These are phyloP conservation scores for Polyplosphaeria fusca DNA, from an alignment of 495 filamentous ascomycete genomes.

Conservation along the genomic window DNA sequence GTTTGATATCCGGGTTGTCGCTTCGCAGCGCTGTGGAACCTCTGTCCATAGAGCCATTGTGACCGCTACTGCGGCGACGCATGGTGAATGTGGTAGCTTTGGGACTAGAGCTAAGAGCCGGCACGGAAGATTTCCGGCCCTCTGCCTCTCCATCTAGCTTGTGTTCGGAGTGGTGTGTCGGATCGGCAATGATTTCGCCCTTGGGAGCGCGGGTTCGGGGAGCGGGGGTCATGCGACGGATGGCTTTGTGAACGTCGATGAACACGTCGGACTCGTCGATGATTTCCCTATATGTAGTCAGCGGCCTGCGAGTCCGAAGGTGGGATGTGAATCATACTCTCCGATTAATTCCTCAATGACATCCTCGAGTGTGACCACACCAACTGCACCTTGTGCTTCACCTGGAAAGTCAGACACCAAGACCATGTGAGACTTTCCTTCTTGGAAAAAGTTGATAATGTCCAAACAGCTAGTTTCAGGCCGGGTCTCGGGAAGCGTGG, in stretches of 20 bases:
- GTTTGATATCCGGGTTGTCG: conserved; percentile 61
- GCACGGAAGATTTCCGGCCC: conserved; percentile 14
- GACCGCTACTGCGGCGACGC: conserved; percentile 38
- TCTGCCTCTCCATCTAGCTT: not conserved
- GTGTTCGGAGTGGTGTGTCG: conserved; percentile 8
- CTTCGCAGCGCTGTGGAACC: conserved; percentile 29
- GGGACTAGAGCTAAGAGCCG: conserved; percentile 11
- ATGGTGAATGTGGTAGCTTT: conserved; percentile 50
- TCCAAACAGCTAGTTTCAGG: conserved; percentile 95
- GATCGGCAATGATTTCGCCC: conserved; percentile 48
- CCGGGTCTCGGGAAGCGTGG: conserved; percentile 89
- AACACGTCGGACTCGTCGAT: conserved; percentile 93
- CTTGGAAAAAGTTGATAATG: conserved; percentile 99
- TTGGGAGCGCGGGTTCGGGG: conserved; percentile 61
- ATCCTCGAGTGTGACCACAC: conserved; percentile 93
- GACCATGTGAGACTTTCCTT: conserved; percentile 99
- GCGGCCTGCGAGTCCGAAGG: not conserved
- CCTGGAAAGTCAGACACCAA: conserved; percentile 88
- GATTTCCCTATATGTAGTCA: conserved; percentile 43
- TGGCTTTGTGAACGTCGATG: conserved; percentile 94
- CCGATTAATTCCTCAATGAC: conserved; percentile 98
- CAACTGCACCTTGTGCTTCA: conserved; percentile 81
- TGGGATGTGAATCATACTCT: conserved; percentile 70
- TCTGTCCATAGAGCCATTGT: conserved; percentile 23
- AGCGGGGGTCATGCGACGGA: conserved; percentile 71